A percentile compares a stretch with the other conserved stretches of the same genome.
Evolutionary conservation across 495 filamentous ascomycete species (phyloP).

Genomic region (Podospora sp.): DNA sequence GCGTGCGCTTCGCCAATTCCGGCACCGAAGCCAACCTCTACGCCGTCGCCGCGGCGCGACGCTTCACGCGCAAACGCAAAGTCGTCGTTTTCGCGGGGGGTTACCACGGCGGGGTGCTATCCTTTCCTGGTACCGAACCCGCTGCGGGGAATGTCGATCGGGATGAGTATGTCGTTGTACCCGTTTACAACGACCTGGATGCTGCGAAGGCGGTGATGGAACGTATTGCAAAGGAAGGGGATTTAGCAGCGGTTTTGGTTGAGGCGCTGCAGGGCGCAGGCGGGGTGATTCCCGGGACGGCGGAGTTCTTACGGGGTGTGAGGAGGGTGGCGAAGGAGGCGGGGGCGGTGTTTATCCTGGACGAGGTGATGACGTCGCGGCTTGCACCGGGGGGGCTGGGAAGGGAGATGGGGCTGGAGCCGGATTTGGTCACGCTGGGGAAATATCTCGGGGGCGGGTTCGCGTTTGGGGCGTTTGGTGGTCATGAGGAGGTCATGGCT

Average conservation of each 20-base stretch:
- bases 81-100: slow-evolving; percentile 54
- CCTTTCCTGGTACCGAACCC: slow-evolving; percentile 30
- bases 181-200: slow-evolving; percentile 53
- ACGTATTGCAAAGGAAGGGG: slow-evolving; percentile 12
- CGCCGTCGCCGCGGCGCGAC: slow-evolving; percentile 46
- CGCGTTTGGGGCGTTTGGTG: slow-evolving; percentile 66
- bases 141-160: slow-evolving; percentile 34
- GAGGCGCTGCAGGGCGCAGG: slow-evolving; percentile 63
- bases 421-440: slow-evolving; percentile 64
- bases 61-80: slow-evolving; percentile 45
- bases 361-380: slow-evolving; percentile 68
- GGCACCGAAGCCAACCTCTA: slow-evolving; percentile 59
- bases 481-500: slow-evolving; percentile 54
- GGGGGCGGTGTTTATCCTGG: slow-evolving; percentile 59
- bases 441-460: slow-evolving; percentile 68
- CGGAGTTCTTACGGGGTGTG: slow-evolving; percentile 48
- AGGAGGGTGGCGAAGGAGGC: slow-evolving; percentile 36
- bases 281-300: slow-evolving; percentile 49
- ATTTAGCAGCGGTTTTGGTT: slow-evolving; percentile 59
- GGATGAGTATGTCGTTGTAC: slow-evolving; percentile 52
- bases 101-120: slow-evolving; percentile 59
- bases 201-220: slow-evolving; percentile 41
- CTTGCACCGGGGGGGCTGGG: slow-evolving; percentile 53
- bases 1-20: slow-evolving; percentile 54
- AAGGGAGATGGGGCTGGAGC: slow-evolving; percentile 43